Evolutionary conservation across 1,284 basidiomycete genomes (phyloP).

Genomic region (Cryptococcus jaspeensis): DNA sequence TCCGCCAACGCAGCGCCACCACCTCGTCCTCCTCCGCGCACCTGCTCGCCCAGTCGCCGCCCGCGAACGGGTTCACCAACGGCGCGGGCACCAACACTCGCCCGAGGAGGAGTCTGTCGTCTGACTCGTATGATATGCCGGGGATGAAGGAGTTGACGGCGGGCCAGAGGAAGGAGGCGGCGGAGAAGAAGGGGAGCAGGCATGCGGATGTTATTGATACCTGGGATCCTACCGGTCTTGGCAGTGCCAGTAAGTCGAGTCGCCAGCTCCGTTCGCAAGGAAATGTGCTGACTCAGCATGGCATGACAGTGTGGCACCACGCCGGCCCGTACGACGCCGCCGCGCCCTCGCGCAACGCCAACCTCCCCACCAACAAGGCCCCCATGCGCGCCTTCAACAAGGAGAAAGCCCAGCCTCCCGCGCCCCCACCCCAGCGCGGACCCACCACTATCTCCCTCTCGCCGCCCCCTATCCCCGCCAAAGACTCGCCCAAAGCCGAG

Average conservation of each 20-base stretch:
- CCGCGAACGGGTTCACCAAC: conserved; percentile 6
- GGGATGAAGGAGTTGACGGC: conserved; percentile 27
- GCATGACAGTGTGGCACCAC: not conserved
- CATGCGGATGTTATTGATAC: conserved; percentile 52
- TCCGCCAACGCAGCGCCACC: conserved; percentile 20
- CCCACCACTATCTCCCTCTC: conserved; percentile 27
- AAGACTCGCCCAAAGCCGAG: conserved; percentile 10
- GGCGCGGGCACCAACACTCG: conserved; percentile 12
- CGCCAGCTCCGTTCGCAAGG: not conserved
- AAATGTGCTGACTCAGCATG: not conserved
- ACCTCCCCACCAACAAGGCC: conserved; percentile 37
- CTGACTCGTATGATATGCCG: conserved; percentile 29
- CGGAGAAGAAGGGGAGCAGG: conserved; percentile 44
- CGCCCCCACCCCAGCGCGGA: conserved; percentile 12
- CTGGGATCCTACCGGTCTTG: conserved; percentile 51
- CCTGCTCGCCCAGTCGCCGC: conserved; percentile 21
- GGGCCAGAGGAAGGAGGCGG: conserved; percentile 34
- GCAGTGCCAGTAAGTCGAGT: conserved; percentile 42
- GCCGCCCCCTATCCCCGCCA: conserved; percentile 21
- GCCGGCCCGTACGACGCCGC: conserved; percentile 52
- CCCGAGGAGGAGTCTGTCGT: conserved; percentile 35
- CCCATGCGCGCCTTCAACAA: conserved; percentile 48
- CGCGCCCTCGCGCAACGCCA: conserved; percentile 48
- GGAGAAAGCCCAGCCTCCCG: conserved; percentile 4
- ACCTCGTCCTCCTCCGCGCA: conserved; percentile 25